phyloP scores from a whole-genome alignment of 768 basidiomycete species.

The Termitomyces sp. region DNA sequence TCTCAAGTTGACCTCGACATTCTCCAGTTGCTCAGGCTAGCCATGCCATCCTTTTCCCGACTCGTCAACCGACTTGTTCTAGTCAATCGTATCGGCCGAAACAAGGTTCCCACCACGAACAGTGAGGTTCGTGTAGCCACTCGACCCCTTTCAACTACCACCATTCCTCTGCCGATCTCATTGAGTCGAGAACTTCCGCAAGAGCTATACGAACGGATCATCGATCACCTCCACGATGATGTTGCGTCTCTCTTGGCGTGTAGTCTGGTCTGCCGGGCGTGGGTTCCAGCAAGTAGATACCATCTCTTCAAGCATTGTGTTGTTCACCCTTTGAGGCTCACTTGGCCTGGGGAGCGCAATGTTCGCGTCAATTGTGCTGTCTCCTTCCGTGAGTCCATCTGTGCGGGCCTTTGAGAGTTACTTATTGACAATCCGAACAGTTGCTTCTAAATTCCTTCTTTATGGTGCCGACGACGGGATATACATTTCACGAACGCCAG shows the following conservation, averaged over 20 bases:
- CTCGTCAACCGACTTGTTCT: slow-evolving; percentile 8
- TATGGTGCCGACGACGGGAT: slow-evolving; percentile 14
- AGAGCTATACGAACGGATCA: slow-evolving; percentile 14
- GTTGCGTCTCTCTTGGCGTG: slow-evolving; percentile 10
- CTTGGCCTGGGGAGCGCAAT: neutral
- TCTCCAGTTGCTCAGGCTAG: neutral
- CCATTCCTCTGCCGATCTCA: neutral
- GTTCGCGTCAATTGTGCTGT: slow-evolving; percentile 6
- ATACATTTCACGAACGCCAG: slow-evolving; percentile 2
- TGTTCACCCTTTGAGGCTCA: slow-evolving; percentile 6
- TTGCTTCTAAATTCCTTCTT: neutral
- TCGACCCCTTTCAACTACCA: neutral
- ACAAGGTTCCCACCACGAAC: neutral
- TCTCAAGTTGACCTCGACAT: neutral
- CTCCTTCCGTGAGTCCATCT: slow-evolving; percentile 2
- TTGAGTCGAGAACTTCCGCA: slow-evolving; percentile 9
- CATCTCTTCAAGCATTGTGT: slow-evolving; percentile 5
- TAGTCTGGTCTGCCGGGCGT: slow-evolving; percentile 19
- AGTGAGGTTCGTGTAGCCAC: neutral
- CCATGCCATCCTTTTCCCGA: slow-evolving; percentile 5
- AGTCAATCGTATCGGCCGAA: neutral
- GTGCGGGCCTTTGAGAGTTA: neutral
- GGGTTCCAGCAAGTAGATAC: slow-evolving; percentile 17
- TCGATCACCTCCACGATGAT: slow-evolving; percentile 10
- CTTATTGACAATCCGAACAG: neutral